A percentile compares a stretch with the other conserved stretches of the same genome.
Evolutionary conservation across 2,329 filamentous ascomycete genomes (phyloP).

Genomic region (Beauveria sp.): DNA sequence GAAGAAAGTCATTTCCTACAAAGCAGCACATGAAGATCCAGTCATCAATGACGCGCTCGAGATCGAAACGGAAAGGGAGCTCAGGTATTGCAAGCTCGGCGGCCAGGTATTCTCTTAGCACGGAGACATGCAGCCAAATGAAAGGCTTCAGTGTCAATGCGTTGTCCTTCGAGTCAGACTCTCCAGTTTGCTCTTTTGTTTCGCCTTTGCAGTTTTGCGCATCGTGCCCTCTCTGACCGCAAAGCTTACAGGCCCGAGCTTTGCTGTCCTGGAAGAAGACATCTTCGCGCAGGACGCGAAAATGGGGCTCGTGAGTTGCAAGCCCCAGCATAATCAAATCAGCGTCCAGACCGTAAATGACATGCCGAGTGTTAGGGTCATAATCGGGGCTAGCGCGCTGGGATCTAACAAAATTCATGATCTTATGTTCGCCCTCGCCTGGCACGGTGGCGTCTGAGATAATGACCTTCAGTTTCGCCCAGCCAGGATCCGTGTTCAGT

Average conservation of each 20-base stretch:
- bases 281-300: constrained; percentile 91
- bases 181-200: constrained; percentile 67
- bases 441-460: constrained; percentile 97
- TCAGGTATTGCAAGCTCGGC: constrained; percentile 79
- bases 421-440: constrained; percentile 97
- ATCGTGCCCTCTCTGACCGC: constrained; percentile 87
- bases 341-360: constrained; percentile 95
- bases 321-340: constrained; percentile 98
- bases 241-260: constrained; percentile 74
- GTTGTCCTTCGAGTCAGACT: constrained; percentile 75
- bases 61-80: constrained; percentile 80
- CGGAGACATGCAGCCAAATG: constrained; percentile 93
- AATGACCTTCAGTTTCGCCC: constrained; percentile 94
- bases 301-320: constrained; percentile 94
- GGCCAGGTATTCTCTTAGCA: constrained; percentile 86
- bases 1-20: constrained; percentile 96
- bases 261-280: constrained; percentile 89
- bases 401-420: constrained; percentile 96
- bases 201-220: constrained; percentile 77
- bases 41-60: constrained; percentile 90
- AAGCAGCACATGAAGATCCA: constrained; percentile 99
- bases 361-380: constrained; percentile 93
- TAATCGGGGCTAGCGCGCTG: constrained; percentile 86
- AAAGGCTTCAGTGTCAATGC: constrained; percentile 74
- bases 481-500: constrained; percentile 90